Base-by-base conservation (phyloP, 352 stramenopile species). In the Globisporangium canariense region DNA sequence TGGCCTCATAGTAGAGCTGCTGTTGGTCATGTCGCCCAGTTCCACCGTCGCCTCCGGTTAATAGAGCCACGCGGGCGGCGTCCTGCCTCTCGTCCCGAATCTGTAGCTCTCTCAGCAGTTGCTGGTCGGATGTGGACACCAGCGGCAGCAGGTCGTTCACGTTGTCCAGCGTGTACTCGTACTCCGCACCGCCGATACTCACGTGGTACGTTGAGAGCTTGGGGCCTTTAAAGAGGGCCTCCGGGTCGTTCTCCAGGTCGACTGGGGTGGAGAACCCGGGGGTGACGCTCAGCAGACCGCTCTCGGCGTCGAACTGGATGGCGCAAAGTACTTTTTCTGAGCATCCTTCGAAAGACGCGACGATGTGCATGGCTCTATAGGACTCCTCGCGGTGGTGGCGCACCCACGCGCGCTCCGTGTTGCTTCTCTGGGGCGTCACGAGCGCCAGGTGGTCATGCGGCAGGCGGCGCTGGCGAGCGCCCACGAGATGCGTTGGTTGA, bases 111-210 rank as follows among this genome's bases (percentile, higher is more conserved):
- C 69, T 65, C 36, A 79, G 54, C 20, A 87, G 41, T 16, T 62
- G 65, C 58, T 77, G 62, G 20, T 90, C 79, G 7, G 78, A 63
- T 20, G 45, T 25, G 0, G 70, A 82, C 11, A 72, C 71, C 41
- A 77, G 47, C 0, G 78, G 77, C n/a, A 78, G 40, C 14, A 90
- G 46, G 25, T 90, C 78, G 46, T 79, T 84, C 22, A 64, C 67
- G 14, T 90, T 92, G 46, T 90, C 76, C 1, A 90, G 40, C 11
- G 79, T 74, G 58, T 83, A 89, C 45, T 92, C 81, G 57, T 79
- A 89, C 8, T 76, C 61, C 25, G 64, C 75, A 0, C 79, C 81
- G 0, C 20, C 79, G 16, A 65, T 58, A n/a, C 45, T 38, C 46
- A 85, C n/a, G 22, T 66, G 68, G 40, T 84, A 86, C 2, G 77